Percentiles rank a stretch among this genome's conserved stretches.
These are phyloP conservation scores for Ochetophila trinervis DNA, from an alignment of 306 rosid genomes.

Conservation along the genomic window DNA sequence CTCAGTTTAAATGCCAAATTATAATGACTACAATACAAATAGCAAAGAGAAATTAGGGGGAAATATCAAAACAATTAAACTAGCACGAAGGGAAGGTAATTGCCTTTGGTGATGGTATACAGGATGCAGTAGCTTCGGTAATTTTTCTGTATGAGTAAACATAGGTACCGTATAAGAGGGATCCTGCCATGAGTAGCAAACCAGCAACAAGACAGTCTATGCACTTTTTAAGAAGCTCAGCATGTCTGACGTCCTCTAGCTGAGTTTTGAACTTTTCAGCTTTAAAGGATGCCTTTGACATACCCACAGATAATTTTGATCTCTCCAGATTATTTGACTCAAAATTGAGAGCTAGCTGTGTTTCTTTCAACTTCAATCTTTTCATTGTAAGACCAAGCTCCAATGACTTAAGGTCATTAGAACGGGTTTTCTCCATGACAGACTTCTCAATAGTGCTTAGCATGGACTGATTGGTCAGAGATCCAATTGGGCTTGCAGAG, in stretches of 20 bases:
- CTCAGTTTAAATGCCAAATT: neutral
- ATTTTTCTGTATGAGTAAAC: conserved; percentile 60
- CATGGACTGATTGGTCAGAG: conserved; percentile 28
- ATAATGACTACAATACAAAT: neutral
- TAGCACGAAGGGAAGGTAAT: conserved; percentile 17
- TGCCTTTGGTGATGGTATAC: conserved; percentile 62
- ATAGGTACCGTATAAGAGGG: conserved; percentile 64
- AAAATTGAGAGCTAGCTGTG: conserved; percentile 41
- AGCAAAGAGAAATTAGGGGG: neutral
- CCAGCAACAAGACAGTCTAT: conserved; percentile 82
- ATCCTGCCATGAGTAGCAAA: conserved; percentile 61
- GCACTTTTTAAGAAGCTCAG: conserved; percentile 68
- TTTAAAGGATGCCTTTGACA: conserved; percentile 67
- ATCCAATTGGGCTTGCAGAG: conserved; percentile 31
- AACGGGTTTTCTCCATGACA: conserved; percentile 60
- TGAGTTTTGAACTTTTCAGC: conserved; percentile 71
- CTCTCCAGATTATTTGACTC: conserved; percentile 62
- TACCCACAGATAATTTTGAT: conserved; percentile 61
- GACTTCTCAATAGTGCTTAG: conserved; percentile 46
- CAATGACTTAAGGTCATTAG: conserved; percentile 63
- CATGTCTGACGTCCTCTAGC: conserved; percentile 62
- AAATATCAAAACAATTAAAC: neutral
- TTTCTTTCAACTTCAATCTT: conserved; percentile 49
- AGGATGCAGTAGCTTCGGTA: conserved; percentile 62
- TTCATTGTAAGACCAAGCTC: conserved; percentile 56